These are phyloP conservation scores for Serendipita sp. DNA, from an alignment of 768 basidiomycete species.

Conservation along the genomic window DNA sequence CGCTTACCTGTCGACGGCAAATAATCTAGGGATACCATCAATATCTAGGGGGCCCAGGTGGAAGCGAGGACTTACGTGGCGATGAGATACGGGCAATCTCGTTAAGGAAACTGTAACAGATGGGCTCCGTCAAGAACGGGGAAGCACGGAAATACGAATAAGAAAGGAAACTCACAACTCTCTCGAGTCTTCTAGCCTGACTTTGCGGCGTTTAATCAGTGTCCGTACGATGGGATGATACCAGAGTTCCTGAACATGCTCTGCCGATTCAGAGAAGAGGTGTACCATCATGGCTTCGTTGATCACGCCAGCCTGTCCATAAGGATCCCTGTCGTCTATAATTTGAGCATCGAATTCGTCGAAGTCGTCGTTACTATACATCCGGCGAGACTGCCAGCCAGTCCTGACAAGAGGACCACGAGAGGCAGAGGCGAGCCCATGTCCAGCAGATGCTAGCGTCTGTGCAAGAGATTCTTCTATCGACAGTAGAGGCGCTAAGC, in stretches of 20 bases:
- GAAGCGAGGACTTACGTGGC: not conserved
- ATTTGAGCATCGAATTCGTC: not conserved
- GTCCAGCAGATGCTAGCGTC: not conserved
- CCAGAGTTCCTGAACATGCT: conserved; percentile 52
- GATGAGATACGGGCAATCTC: conserved; percentile 45
- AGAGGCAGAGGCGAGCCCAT: not conserved
- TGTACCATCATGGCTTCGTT: not conserved
- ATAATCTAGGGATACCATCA: conserved; percentile 36
- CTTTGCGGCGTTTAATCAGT: conserved; percentile 37
- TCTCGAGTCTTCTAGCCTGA: conserved; percentile 60
- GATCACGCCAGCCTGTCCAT: not conserved
- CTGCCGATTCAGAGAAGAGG: conserved; percentile 15
- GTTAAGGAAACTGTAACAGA: conserved; percentile 42
- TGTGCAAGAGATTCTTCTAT: conserved; percentile 4
- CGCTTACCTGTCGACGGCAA: conserved; percentile 47
- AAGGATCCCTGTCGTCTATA: conserved; percentile 5
- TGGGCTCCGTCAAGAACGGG: conserved; percentile 4
- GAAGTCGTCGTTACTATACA: not conserved
- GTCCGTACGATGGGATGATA: conserved; percentile 45
- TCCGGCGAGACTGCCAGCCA: not conserved
- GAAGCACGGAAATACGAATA: conserved; percentile 8
- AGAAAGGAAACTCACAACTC: conserved; percentile 39
- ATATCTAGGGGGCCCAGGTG: not conserved
- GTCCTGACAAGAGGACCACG: not conserved
- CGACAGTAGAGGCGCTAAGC: not conserved